A percentile compares a stretch with the other conserved stretches of the same genome.
Conservation (phyloP, 805 yeast genomes). For the Suhomyces emberorum region DNA sequence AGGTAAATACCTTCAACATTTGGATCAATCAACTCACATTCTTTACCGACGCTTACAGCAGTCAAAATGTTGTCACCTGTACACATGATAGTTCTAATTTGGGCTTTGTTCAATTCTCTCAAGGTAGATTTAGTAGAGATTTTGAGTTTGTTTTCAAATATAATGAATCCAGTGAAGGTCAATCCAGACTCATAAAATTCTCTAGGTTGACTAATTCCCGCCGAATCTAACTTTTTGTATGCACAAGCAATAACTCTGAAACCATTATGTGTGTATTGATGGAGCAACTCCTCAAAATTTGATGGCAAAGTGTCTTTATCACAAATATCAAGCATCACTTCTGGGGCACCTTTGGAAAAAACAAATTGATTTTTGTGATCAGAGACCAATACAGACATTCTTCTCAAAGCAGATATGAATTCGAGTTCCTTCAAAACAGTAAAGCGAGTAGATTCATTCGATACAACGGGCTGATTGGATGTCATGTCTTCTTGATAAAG, state of each 20-base stretch:
- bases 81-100: conserved; percentile 87
- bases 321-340: conserved; percentile 80
- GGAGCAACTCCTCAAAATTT: conserved; percentile 68
- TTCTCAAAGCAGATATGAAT: conserved; percentile 75
- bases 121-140: conserved; percentile 62
- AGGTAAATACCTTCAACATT: conserved; percentile 39
- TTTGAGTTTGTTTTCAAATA: conserved; percentile 90
- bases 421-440: conserved; percentile 59
- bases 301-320: conserved; percentile 65
- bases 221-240: conserved; percentile 43
- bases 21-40: conserved; percentile 63
- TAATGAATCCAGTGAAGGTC: conserved; percentile 79
- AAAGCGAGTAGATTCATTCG: conserved; percentile 14
- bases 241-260: conserved; percentile 96
- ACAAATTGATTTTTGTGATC: conserved; percentile 13
- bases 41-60: conserved; percentile 88
- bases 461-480: conserved; percentile 19
- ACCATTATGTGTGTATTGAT: conserved; percentile 89
- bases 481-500: conserved; percentile 63
- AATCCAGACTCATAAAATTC: conserved; percentile 66
- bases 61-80: conserved; percentile 96
- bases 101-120: conserved; percentile 57
- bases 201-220: conserved; percentile 34
- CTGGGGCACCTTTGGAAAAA: conserved; percentile 96
- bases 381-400: conserved; percentile 75